phyloP scores from a whole-genome alignment of 2,329 filamentous ascomycete genomes.

The Ascochyta rabiei region DNA sequence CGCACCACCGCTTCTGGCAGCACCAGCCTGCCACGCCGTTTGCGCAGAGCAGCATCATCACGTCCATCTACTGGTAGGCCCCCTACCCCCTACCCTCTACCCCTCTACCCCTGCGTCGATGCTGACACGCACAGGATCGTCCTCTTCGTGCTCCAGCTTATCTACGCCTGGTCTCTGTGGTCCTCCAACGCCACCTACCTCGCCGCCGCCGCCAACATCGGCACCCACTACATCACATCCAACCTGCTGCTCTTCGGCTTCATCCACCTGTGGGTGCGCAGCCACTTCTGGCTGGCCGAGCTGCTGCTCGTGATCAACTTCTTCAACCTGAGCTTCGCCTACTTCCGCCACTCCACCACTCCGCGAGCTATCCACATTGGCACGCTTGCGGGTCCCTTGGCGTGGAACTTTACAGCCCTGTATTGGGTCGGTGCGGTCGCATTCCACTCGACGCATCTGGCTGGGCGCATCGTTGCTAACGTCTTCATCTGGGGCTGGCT shows the following conservation, averaged over 20 bases:
- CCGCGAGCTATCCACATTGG: slow-evolving; percentile 78
- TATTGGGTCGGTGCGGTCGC: slow-evolving; percentile 90
- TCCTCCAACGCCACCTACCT: slow-evolving; percentile 67
- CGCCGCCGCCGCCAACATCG: slow-evolving; percentile 75
- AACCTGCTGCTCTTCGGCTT: slow-evolving; percentile 84
- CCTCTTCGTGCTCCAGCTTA: slow-evolving; percentile 76
- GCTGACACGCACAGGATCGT: slow-evolving; percentile 61
- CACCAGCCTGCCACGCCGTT: slow-evolving; percentile 79
- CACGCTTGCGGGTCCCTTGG: slow-evolving; percentile 76
- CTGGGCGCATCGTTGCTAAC: slow-evolving; percentile 82
- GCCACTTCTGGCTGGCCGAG: slow-evolving; percentile 76
- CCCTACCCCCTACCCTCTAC: neutral
- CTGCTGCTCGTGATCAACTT: slow-evolving; percentile 80
- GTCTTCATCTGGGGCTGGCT: slow-evolving; percentile 86
- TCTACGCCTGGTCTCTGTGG: slow-evolving; percentile 79
- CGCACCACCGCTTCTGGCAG: slow-evolving; percentile 71
- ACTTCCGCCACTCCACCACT: slow-evolving; percentile 78
- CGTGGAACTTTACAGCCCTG: slow-evolving; percentile 84
- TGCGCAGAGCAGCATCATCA: slow-evolving; percentile 69
- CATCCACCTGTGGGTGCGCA: slow-evolving; percentile 80
- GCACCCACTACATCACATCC: slow-evolving; percentile 82
- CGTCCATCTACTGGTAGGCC: slow-evolving; percentile 75
- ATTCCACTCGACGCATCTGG: slow-evolving; percentile 68
- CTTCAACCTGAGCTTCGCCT: slow-evolving; percentile 76
- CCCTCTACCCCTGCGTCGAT: neutral